These are phyloP conservation scores for Orychophragmus violaceus DNA, from an alignment of 345 rosid genomes.

Conservation along the genomic window DNA sequence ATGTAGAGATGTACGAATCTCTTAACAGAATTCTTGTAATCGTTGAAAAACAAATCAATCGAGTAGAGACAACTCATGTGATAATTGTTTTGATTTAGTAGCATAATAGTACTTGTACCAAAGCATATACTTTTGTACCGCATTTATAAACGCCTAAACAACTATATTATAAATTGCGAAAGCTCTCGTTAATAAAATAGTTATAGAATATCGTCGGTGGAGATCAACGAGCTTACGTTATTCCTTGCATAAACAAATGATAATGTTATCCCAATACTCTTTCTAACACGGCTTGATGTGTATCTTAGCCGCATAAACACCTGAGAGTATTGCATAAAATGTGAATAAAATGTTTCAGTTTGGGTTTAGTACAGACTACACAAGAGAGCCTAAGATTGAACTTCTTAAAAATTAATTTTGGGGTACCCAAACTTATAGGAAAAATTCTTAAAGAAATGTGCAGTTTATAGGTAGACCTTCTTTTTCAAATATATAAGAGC, in stretches of 20 bases:
- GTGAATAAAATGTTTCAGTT: background rate
- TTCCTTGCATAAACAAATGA: background rate
- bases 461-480: no score
- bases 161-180: background rate
- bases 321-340: background rate
- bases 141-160: background rate
- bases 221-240: constrained; percentile 4
- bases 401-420: no score
- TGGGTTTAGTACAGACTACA: background rate
- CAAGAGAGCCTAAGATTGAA: background rate
- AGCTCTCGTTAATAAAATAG: background rate
- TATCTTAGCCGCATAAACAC: background rate
- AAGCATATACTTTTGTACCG: constrained; percentile 15
- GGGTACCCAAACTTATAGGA: no score
- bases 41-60: background rate
- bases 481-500: no score
- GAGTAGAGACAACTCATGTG: constrained; percentile 27
- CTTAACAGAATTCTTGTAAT: background rate
- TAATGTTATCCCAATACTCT: background rate
- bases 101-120: constrained; percentile 13
- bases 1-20: background rate
- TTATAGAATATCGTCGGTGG: constrained; percentile 15
- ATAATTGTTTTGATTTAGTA: constrained; percentile 23
- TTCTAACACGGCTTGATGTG: background rate
- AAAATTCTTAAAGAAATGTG: no score